A percentile compares a stretch with the other conserved stretches of the same genome.
phyloP scores from a whole-genome alignment of 2,329 filamentous ascomycete genomes.

The Penicillium janthinellum region DNA sequence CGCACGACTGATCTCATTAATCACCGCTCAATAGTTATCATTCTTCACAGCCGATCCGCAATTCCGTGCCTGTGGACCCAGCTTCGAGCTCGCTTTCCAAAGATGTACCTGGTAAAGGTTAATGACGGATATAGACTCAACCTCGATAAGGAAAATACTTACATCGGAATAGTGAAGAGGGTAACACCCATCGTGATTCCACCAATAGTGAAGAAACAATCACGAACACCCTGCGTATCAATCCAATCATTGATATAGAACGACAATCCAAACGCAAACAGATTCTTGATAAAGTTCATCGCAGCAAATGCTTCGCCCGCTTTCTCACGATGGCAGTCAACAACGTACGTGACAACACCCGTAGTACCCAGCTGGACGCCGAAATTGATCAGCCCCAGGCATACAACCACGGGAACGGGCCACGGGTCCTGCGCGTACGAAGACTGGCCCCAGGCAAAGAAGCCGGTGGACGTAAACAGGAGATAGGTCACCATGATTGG shows the following conservation, averaged over 20 bases:
- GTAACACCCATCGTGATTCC: slow-evolving; percentile 38
- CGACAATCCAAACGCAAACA: slow-evolving; percentile 44
- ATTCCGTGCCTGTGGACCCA: slow-evolving; percentile 26
- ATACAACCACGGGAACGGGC: slow-evolving; percentile 40
- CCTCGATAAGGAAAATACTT: not conserved
- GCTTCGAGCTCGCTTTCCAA: slow-evolving; percentile 24
- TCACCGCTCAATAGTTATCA: not conserved
- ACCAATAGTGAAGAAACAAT: slow-evolving; percentile 43
- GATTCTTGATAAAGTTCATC: slow-evolving; percentile 46
- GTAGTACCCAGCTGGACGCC: slow-evolving; percentile 44
- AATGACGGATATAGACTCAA: not conserved
- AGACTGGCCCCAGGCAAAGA: slow-evolving; percentile 42
- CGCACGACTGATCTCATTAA: not conserved
- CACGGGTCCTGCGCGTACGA: slow-evolving; percentile 32
- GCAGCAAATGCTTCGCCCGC: slow-evolving; percentile 43
- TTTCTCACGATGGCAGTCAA: slow-evolving; percentile 43
- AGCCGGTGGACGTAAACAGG: slow-evolving; percentile 40
- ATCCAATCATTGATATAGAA: slow-evolving; percentile 48
- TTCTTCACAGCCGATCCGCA: slow-evolving; percentile 17
- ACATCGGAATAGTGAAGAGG: slow-evolving; percentile 39
- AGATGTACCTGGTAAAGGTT: slow-evolving; percentile 23
- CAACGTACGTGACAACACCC: slow-evolving; percentile 42
- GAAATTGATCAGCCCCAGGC: slow-evolving; percentile 39
- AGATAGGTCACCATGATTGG: slow-evolving; percentile 41
- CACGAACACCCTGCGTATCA: slow-evolving; percentile 38